phyloP scores from a whole-genome alignment of 1,284 basidiomycete species.

The Megacollybia platyphylla region DNA sequence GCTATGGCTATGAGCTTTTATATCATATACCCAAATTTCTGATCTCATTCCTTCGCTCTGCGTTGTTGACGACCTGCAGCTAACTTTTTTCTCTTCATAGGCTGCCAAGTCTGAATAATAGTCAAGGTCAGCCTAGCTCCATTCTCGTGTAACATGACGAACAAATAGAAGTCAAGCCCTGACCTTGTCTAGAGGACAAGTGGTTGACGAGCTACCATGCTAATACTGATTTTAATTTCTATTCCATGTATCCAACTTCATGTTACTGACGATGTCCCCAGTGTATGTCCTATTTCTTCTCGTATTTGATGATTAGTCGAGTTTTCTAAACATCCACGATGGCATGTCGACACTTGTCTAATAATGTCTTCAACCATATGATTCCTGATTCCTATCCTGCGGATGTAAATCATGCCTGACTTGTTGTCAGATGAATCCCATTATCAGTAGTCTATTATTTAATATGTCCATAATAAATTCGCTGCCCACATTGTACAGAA shows the following conservation, averaged over 20 bases:
- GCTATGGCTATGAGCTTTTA: slow-evolving; percentile 53
- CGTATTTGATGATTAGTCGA: slow-evolving; percentile 9
- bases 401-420: not conserved
- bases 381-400: slow-evolving; percentile 7
- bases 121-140: slow-evolving; percentile 22
- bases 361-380: slow-evolving; percentile 31
- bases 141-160: slow-evolving; percentile 27
- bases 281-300: slow-evolving; percentile 3
- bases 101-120: slow-evolving; percentile 2
- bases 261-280: slow-evolving; percentile 4
- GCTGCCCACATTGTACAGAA: slow-evolving; percentile 38
- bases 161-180: slow-evolving; percentile 83
- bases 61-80: slow-evolving; percentile 8
- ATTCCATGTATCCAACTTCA: slow-evolving; percentile 1
- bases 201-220: slow-evolving; percentile 67
- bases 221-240: slow-evolving; percentile 54
- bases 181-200: slow-evolving; percentile 58
- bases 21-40: slow-evolving; percentile 80
- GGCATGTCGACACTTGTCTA: slow-evolving; percentile 13
- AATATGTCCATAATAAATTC: slow-evolving; percentile 42
- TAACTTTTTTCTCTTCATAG: slow-evolving; percentile 3
- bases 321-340: slow-evolving; percentile 7
- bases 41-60: slow-evolving; percentile 3
- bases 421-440: slow-evolving; percentile 1
- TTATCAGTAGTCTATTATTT: slow-evolving; percentile 4